phyloP scores from a whole-genome alignment of 768 basidiomycete genomes.

The Boletus pseudopeckii region DNA sequence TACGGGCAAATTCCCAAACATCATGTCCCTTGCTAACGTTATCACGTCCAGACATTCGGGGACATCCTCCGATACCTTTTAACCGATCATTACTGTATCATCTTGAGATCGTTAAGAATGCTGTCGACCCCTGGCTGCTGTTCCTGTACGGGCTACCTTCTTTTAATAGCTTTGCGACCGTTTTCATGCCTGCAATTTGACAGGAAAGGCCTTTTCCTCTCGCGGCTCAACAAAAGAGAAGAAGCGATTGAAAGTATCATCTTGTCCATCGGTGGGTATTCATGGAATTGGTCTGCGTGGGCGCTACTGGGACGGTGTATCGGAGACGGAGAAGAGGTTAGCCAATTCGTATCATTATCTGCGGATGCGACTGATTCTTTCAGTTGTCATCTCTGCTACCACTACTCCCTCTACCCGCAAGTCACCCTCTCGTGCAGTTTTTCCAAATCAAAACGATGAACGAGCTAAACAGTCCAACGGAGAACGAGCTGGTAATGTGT shows the following conservation, averaged over 20 bases:
- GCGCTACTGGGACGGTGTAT: conserved; percentile 73
- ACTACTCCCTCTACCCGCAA: conserved; percentile 45
- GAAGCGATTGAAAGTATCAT: conserved; percentile 83
- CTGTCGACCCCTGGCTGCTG: conserved; percentile 75
- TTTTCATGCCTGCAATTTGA: background rate
- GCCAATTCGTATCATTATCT: conserved; percentile 2
- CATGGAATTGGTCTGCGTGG: conserved; percentile 98
- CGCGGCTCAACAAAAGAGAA: conserved; percentile 72
- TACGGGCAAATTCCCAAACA: background rate
- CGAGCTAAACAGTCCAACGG: conserved; percentile 85
- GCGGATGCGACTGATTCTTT: conserved; percentile 8
- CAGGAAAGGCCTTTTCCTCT: conserved; percentile 83
- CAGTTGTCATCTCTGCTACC: conserved; percentile 45
- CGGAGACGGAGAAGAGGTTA: conserved; percentile 82
- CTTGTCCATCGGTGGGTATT: conserved; percentile 69
- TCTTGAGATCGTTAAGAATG: conserved; percentile 53
- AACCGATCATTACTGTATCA: conserved; percentile 58
- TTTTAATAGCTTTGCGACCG: background rate
- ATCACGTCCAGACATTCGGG: conserved; percentile 52
- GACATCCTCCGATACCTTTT: conserved; percentile 64
- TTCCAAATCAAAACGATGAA: conserved; percentile 90
- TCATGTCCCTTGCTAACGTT: background rate
- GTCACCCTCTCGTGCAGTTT: conserved; percentile 56
- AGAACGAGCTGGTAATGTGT: conserved; percentile 78
- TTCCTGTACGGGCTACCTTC: conserved; percentile 55